phyloP scores from a whole-genome alignment of 2,329 filamentous ascomycete species.

The Tolypocladium paradoxum region DNA sequence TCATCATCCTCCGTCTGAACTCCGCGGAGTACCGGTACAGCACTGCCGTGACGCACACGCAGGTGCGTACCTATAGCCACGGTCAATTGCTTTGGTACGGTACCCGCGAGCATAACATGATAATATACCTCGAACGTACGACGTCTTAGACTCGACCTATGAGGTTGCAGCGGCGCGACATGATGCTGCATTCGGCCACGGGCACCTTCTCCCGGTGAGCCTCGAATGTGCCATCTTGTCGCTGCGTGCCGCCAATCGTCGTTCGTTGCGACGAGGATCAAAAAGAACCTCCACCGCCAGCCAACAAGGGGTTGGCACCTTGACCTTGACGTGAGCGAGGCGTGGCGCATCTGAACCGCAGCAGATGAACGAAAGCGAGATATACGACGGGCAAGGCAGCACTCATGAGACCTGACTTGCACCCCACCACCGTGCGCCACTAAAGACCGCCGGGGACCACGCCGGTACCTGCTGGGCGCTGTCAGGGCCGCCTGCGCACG shows the following conservation, averaged over 20 bases:
- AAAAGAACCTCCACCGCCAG: neutral
- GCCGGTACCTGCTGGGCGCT: neutral
- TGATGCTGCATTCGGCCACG: neutral
- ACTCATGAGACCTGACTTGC: neutral
- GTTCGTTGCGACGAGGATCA: neutral
- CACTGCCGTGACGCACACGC: neutral
- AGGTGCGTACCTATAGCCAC: neutral
- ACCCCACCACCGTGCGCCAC: neutral
- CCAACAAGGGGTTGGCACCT: neutral
- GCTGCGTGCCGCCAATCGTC: neutral
- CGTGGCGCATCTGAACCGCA: neutral
- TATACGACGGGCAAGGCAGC: neutral
- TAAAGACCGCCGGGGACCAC: neutral
- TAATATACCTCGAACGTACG: neutral
- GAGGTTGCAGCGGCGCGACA: neutral
- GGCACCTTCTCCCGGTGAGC: neutral
- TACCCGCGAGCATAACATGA: neutral
- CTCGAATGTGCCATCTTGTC: neutral
- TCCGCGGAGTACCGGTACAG: neutral
- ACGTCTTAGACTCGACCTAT: neutral
- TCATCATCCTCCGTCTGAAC: neutral
- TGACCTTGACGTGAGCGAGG: neutral
- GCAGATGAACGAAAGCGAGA: neutral
- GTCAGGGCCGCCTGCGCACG: neutral
- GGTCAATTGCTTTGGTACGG: neutral